Base-by-base conservation (phyloP, 495 filamentous ascomycete genomes). In the Penicillium atrosanguineum region DNA sequence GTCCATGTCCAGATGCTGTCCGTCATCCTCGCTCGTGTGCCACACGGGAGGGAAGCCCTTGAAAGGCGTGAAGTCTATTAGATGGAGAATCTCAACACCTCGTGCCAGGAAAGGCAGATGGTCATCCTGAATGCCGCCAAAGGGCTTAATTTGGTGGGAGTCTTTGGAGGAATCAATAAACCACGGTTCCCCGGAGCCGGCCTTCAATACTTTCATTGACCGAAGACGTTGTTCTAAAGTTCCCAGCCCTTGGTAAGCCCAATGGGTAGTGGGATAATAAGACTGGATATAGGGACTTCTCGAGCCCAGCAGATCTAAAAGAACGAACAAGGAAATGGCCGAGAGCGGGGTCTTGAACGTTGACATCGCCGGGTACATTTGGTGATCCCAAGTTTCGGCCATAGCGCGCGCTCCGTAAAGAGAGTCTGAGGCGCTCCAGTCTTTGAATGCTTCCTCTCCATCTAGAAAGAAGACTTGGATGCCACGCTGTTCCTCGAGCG, bases 401-500 rank as follows among this genome's bases (percentile, higher is more conserved):
- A 96, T 70, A 7, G 88, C 80, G 74, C 91, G 81, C 8, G 94
- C 81, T 2, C 94, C 94, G 60, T 97, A 98, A 6, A 95, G 69
- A 5, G 88, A 93, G 70, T 98, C 94, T 0, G 71, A 80, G 42
- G 77, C 79, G 12, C 85, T 86, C 94, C 94, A 98, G 1, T 53
- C 57, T 38, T 81, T 62, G 68, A 96, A 97, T 1, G 94, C 91
- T 70, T 98, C 94, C 73, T 98, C 94, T 4, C 94, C 94, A 68
- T 98, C 94, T 20, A 98, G 68, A 46, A 97, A 82, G 23, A 98
- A 57, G 38, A 98, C 84, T 76, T 97, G 94, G 28, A 98, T 80
- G 7, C 94, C 94, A 62, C 82, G 84, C 48, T 89, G 83, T 59
- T 88, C 87, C 21, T 86, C 85, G 12, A 89, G 50, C 6, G 61